Base-by-base conservation (phyloP, 306 rosid genomes). In the Vachellia pachyceras region DNA sequence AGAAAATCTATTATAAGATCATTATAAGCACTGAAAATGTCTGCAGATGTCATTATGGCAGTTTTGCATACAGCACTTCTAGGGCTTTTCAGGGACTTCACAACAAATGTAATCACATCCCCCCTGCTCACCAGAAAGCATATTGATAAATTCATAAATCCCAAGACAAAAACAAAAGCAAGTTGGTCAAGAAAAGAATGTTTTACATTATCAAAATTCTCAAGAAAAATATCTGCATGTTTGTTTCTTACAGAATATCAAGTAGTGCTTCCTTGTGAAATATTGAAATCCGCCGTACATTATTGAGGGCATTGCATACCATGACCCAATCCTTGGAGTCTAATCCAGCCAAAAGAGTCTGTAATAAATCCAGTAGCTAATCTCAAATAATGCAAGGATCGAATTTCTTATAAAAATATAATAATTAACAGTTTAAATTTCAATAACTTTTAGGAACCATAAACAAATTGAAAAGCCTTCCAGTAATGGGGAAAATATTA, bases 21-120 rank as follows among this genome's bases (percentile, higher is more conserved):
- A 72, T 77, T 89, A 68, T 93, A 96, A 36, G 94, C 91, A 12
- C 65, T 78, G 89, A 96, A 96, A 87, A 96, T 89, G 87, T 96
- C 99, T 13, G 94, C 94, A 78, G 97, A 92, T 60, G 99, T 89
- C 99, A 93, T 93, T 65, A 93, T 86, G n/a, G 99, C 97, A 72
- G 99, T 96, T 86, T 96, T 96, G 85, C 94, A 89, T 81, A 96
- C 96, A 84, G 99, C 98, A 79, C 99, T 93, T 87, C 99, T 87
- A 23, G 99, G 99, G 87, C 78, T 90, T 84, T 96, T 96, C 87
- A 96, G 84, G 64, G 99, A 86, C 89, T 89, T 93, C 6, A 83
- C 97, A 75, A 96, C 88, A 55, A 83, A 86, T 18, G 88, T 83
- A 77, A 96, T 90, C 77, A 93, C 94, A 72, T 90, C 96, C 73